phyloP scores from a whole-genome alignment of 2,329 filamentous ascomycete species.

The Fusarium sp. region DNA sequence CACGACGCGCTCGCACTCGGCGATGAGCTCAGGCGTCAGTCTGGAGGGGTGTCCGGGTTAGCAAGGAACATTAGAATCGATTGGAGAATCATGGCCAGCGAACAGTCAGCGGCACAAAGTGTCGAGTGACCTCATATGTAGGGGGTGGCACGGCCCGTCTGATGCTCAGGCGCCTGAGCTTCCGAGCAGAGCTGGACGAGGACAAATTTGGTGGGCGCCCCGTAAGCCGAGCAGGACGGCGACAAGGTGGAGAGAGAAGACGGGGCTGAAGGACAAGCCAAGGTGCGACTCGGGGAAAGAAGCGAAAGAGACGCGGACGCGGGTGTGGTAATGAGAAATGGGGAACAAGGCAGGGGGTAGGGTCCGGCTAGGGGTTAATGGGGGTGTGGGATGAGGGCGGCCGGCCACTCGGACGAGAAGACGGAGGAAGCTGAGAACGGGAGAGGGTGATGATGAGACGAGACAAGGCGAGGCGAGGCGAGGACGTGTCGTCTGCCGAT shows the following conservation, averaged over 20 bases:
- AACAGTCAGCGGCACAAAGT: slow-evolving; percentile 3
- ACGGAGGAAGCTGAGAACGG: slow-evolving; percentile 25
- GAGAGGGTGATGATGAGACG: slow-evolving; percentile 30
- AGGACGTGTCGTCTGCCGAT: slow-evolving; percentile 32
- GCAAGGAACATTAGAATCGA: slow-evolving; percentile 19
- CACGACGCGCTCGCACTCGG: slow-evolving; percentile 70
- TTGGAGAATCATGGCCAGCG: slow-evolving; percentile 2
- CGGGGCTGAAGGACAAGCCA: slow-evolving; percentile 16
- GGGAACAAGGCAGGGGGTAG: slow-evolving; percentile 25
- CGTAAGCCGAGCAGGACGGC: slow-evolving; percentile 38
- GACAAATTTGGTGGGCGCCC: slow-evolving; percentile 35
- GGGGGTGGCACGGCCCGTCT: slow-evolving; percentile 40
- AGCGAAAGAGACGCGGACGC: slow-evolving; percentile 25
- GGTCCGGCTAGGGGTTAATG: slow-evolving; percentile 24
- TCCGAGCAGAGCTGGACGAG: slow-evolving; percentile 6
- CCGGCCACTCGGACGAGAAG: slow-evolving; percentile 33
- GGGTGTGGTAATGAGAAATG: slow-evolving; percentile 33
- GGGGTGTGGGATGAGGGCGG: slow-evolving; percentile 22
- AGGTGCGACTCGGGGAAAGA: slow-evolving; percentile 26
- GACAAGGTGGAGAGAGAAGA: slow-evolving; percentile 35
- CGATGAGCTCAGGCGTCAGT: slow-evolving; percentile 66
- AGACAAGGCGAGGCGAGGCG: slow-evolving; percentile 24
- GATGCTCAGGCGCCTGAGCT: slow-evolving; percentile 29
- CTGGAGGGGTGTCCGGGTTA: slow-evolving; percentile 45
- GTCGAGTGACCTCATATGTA: slow-evolving; percentile 14